phyloP scores from a whole-genome alignment of 495 filamentous ascomycete species.

The Talaromyces borbonicus region DNA sequence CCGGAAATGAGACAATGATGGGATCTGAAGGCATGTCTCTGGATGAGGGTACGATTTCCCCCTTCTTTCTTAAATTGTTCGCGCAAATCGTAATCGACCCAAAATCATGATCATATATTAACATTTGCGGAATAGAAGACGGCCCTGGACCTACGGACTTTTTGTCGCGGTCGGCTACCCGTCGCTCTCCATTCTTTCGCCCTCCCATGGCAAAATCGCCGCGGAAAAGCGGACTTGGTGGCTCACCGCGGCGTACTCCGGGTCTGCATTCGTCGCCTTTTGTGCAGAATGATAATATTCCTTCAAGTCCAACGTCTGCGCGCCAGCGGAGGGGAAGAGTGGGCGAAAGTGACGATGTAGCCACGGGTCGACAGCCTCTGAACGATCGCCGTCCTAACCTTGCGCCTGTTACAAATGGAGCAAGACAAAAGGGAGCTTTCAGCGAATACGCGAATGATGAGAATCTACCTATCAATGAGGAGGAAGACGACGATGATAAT shows the following conservation, averaged over 20 bases:
- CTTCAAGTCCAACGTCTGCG: conserved; percentile 27
- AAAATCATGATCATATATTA: neutral
- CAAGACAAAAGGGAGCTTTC: conserved; percentile 31
- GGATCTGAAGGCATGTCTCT: conserved; percentile 41
- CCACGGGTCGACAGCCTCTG: neutral
- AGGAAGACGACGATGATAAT: conserved; percentile 22
- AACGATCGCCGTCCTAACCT: conserved; percentile 5
- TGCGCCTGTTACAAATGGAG: conserved; percentile 13
- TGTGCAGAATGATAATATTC: conserved; percentile 19
- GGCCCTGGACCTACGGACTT: conserved; percentile 36
- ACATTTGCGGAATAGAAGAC: conserved; percentile 21
- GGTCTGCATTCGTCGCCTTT: conserved; percentile 32
- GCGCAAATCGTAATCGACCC: neutral
- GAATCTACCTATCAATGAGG: conserved; percentile 13
- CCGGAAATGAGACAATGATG: conserved; percentile 20
- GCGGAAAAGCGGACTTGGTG: conserved; percentile 31
- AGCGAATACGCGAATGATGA: conserved; percentile 31
- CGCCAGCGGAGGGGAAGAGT: conserved; percentile 2
- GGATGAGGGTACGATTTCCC: conserved; percentile 28
- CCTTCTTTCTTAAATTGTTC: neutral
- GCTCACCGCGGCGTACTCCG: conserved; percentile 34
- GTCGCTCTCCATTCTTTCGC: conserved; percentile 22
- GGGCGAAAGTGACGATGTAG: neutral
- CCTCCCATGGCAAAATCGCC: conserved; percentile 34
- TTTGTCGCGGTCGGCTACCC: conserved; percentile 21